Conservation (phyloP, 2,329 filamentous ascomycete genomes). For the Verticillium isaacii region DNA sequence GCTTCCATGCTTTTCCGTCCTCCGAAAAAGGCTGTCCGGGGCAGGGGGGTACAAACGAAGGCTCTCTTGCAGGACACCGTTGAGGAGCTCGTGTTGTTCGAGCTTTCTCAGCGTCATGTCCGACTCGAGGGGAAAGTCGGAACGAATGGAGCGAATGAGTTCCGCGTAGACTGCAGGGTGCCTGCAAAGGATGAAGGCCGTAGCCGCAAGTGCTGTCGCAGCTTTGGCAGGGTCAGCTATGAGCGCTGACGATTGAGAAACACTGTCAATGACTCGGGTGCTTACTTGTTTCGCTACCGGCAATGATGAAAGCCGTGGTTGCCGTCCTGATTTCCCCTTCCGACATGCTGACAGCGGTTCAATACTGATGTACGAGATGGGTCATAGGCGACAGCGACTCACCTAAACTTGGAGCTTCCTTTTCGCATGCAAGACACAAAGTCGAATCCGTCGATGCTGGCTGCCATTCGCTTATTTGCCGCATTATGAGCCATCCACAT, state of each 20-base stretch:
- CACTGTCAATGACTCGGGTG: not conserved
- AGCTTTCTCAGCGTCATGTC: constrained; percentile 11
- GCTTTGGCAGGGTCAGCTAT: constrained; percentile 4
- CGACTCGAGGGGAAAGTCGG: not conserved
- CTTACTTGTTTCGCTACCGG: not conserved
- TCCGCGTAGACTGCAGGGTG: too few species aligned
- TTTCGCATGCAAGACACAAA: not conserved
- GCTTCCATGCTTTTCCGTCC: constrained; percentile 10
- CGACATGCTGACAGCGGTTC: constrained; percentile 4
- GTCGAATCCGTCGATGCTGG: not conserved
- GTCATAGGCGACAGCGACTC: not conserved
- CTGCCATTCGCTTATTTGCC: not conserved
- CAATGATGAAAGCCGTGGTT: not conserved
- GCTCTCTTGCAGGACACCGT: constrained; percentile 12
- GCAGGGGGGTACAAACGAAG: constrained; percentile 11
- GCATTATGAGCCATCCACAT: not conserved
- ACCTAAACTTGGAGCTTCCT: not conserved
- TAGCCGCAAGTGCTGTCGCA: not conserved
- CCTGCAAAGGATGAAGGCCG: not conserved
- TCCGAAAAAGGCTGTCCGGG: constrained; percentile 9
- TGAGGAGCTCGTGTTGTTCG: constrained; percentile 15
- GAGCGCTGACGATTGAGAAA: too few species aligned
- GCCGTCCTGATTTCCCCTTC: constrained; percentile 1
- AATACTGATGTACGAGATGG: not conserved
- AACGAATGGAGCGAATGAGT: not conserved